Percentiles rank a stretch among this genome's conserved stretches.
Conservation (phyloP, 768 basidiomycete genomes). For the Daedaleopsis sinensis region DNA sequence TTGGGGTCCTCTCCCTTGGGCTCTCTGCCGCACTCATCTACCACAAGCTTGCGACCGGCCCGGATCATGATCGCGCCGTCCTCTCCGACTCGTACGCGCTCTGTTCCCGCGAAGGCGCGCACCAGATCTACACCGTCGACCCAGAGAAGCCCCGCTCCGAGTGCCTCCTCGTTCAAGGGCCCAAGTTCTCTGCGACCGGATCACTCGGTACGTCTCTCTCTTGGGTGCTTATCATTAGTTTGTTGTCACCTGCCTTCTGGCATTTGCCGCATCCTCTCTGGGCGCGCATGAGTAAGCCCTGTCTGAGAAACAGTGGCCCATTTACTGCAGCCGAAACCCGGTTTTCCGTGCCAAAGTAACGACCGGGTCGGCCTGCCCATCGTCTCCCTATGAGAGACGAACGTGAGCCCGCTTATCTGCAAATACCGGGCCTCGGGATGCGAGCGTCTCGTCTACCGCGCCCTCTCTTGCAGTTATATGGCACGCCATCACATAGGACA, state of each 20-base stretch:
- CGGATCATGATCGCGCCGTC: background rate
- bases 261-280: background rate
- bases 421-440: too few species aligned
- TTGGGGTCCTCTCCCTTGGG: slow-evolving; percentile 26
- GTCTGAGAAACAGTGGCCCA: background rate
- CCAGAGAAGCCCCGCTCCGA: slow-evolving; percentile 50
- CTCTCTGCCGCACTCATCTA: slow-evolving; percentile 21
- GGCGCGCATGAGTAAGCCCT: slow-evolving; percentile 24
- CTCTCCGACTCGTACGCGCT: slow-evolving; percentile 52
- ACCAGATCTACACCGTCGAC: slow-evolving; percentile 70
- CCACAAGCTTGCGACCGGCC: slow-evolving; percentile 5
- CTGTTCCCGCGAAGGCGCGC: slow-evolving; percentile 55
- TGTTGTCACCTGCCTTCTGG: background rate
- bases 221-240: background rate
- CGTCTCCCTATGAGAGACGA: too few species aligned
- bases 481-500: too few species aligned
- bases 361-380: too few species aligned
- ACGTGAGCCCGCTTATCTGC: too few species aligned
- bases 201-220: slow-evolving; percentile 48
- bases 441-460: too few species aligned
- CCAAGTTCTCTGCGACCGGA: slow-evolving; percentile 56
- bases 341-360: too few species aligned
- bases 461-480: too few species aligned
- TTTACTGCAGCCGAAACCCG: too few species aligned
- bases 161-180: slow-evolving; percentile 62